Evolutionary conservation across 352 stramenopile genomes (phyloP), one percentile per base, ranked within the genome.

Genomic region (Phytopythium sindhum): DNA sequence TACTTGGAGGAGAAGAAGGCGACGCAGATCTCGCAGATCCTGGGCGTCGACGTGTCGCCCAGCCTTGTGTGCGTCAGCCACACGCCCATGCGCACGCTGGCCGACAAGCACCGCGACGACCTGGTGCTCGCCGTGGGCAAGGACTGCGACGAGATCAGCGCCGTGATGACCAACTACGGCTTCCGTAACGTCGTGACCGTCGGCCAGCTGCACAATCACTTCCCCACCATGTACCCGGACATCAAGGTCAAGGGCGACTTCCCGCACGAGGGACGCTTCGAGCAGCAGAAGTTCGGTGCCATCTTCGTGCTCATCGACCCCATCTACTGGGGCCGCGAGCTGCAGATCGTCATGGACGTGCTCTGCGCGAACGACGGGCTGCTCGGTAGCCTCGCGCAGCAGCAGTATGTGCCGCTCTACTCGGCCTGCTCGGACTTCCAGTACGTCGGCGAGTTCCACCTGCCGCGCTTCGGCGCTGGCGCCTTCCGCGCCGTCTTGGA

Each of bases 351-450:
- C 45, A 90, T 90, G 77, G 83, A 91, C 52, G 79, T 90, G 35
- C 53, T 91, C 33, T 89, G 78, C 63, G 77, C 83, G 29, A 78
- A 84, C 41, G 54, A 84, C 26, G 83, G 83, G 14, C 63, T 79
- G 11, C 68, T 89, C 50, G 77, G 80, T 17, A 65, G 69, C n/a
- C 65, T 62, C 12, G 72, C 74, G 0, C 64, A 78, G 0, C 72
- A 86, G 29, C 84, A 92, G 51, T 66, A 89, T 62, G 73, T 92
- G 26, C 84, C 85, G 31, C 68, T 95, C 33, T 95, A 93, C 70
- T 95, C 85, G 56, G 83, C 86, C 58, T 95, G 86, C 77, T 92
- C 84, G 6, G 86, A 95, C 53, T 95, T 95, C 67, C 85, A 95
- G 67, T 95, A 95, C 63, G 85, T 95, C 15, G 84, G 86, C 15